phyloP scores from a whole-genome alignment of 495 filamentous ascomycete genomes.

The Pyrenula massariospora region DNA sequence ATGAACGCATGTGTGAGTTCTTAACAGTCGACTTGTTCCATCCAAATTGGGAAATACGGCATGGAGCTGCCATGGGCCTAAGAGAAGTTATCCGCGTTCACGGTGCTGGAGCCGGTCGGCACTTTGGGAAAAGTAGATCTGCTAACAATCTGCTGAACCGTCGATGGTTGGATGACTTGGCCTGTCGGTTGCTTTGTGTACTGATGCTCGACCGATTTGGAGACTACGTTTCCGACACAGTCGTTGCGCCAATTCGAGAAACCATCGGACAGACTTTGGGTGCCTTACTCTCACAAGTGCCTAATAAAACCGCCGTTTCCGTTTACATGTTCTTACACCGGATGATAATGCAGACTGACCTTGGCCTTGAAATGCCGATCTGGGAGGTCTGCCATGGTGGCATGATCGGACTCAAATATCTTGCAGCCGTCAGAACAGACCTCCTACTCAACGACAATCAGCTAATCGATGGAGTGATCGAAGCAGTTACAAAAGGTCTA shows the following conservation, averaged over 20 bases:
- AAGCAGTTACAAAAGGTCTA: constrained; percentile 88
- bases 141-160: constrained; percentile 73
- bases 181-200: constrained; percentile 83
- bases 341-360: constrained; percentile 83
- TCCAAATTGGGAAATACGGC: constrained; percentile 89
- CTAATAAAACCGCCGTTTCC: constrained; percentile 59
- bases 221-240: constrained; percentile 94
- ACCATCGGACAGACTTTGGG: constrained; percentile 94
- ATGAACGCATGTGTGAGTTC: constrained; percentile 85
- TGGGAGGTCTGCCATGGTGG: constrained; percentile 98
- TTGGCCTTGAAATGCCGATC: constrained; percentile 53
- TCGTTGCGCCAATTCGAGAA: constrained; percentile 90
- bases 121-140: constrained; percentile 50
- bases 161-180: constrained; percentile 83
- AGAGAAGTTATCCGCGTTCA: constrained; percentile 88
- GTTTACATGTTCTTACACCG: constrained; percentile 72
- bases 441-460: constrained; percentile 67
- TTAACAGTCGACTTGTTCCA: constrained; percentile 89
- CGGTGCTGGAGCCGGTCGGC: constrained; percentile 78
- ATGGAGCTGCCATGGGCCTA: constrained; percentile 91
- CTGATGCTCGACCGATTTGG: constrained; percentile 96
- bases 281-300: constrained; percentile 71
- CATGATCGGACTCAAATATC: constrained; percentile 89
- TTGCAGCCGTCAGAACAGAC: constrained; percentile 90
- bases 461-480: constrained; percentile 86